These are phyloP conservation scores for Syncephalastrum racemosum DNA, from an alignment of 371 early-diverging fungal genomes.

Conservation along the genomic window DNA sequence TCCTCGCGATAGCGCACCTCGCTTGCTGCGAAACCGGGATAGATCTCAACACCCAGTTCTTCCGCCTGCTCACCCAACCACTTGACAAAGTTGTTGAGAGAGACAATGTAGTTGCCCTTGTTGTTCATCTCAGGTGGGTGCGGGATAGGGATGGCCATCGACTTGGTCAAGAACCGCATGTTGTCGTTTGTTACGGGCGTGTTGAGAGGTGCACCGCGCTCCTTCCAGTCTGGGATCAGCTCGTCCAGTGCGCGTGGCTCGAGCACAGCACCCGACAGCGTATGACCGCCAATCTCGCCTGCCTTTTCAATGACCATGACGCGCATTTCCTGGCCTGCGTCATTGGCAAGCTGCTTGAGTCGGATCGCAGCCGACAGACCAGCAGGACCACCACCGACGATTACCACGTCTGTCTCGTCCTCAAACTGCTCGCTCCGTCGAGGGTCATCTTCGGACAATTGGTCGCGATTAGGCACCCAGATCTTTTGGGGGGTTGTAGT, in stretches of 20 bases:
- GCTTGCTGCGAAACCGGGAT: constrained; percentile 91
- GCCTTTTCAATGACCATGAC: constrained; percentile 96
- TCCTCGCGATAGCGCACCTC: constrained; percentile 90
- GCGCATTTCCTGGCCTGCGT: constrained; percentile 81
- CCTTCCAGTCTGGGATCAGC: constrained; percentile 97
- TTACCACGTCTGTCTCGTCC: constrained; percentile 94
- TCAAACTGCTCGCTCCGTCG: constrained; percentile 58
- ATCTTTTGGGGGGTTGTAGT: constrained; percentile 25
- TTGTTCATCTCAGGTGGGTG: constrained; percentile 97
- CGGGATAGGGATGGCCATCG: constrained; percentile 85
- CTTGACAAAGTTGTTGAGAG: constrained; percentile 87
- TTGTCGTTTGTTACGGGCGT: constrained; percentile 86
- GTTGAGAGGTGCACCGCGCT: constrained; percentile 89
- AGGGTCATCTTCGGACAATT: constrained; percentile 44
- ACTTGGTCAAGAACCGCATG: constrained; percentile 84
- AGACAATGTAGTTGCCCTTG: constrained; percentile 96
- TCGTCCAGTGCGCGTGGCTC: constrained; percentile 94
- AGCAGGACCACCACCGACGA: constrained; percentile 96
- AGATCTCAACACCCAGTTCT: constrained; percentile 94
- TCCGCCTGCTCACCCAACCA: constrained; percentile 99
- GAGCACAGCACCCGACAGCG: constrained; percentile 92
- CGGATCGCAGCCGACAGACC: constrained; percentile 95
- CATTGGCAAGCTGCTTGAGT: constrained; percentile 86
- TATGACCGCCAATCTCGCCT: constrained; percentile 94
- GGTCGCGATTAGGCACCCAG: constrained; percentile 37